Evolutionary conservation across 2,329 filamentous ascomycete genomes (phyloP).

Genomic region (Colletotrichum neosansevieriae): DNA sequence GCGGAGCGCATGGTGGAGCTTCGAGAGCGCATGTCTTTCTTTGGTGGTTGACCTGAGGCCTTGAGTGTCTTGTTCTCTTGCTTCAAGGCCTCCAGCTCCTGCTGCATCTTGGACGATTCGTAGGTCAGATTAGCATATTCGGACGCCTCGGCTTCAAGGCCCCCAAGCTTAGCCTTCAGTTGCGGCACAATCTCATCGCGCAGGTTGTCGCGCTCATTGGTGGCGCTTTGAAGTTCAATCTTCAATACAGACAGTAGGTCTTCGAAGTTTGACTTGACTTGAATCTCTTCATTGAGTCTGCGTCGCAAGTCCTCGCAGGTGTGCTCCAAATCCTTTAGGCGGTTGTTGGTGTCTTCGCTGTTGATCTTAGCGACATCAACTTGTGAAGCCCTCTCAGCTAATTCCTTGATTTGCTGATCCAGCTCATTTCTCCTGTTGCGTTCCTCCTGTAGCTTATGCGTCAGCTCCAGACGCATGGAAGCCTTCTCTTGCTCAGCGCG

Average conservation of each 20-base stretch:
- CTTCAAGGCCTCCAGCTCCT: conserved; percentile 81
- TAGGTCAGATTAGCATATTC: conserved; percentile 81
- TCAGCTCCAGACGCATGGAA: conserved; percentile 82
- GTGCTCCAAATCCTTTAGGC: conserved; percentile 82
- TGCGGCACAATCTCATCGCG: conserved; percentile 89
- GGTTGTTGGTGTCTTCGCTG: conserved; percentile 66
- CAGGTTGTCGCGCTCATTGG: conserved; percentile 91
- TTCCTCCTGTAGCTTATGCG: conserved; percentile 89
- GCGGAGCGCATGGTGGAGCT: conserved; percentile 42
- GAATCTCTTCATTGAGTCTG: conserved; percentile 84
- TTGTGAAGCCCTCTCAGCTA: conserved; percentile 82
- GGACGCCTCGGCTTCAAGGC: conserved; percentile 79
- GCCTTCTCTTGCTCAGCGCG: conserved; percentile 93
- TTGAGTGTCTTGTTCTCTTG: conserved; percentile 73
- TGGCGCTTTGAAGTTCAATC: conserved; percentile 82
- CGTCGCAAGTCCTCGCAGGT: conserved; percentile 86
- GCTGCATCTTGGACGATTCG: conserved; percentile 86
- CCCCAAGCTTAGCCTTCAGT: conserved; percentile 80
- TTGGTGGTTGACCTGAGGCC: conserved; percentile 50
- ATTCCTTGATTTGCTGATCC: conserved; percentile 84
- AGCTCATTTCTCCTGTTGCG: conserved; percentile 79
- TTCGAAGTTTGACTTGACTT: conserved; percentile 93
- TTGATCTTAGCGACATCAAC: conserved; percentile 67
- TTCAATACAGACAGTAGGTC: conserved; percentile 88
- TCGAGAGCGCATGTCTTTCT: conserved; percentile 41